These are phyloP conservation scores for Nymphaea thermarum DNA, from an alignment of 164 flowering plant species.

Conservation along the genomic window DNA sequence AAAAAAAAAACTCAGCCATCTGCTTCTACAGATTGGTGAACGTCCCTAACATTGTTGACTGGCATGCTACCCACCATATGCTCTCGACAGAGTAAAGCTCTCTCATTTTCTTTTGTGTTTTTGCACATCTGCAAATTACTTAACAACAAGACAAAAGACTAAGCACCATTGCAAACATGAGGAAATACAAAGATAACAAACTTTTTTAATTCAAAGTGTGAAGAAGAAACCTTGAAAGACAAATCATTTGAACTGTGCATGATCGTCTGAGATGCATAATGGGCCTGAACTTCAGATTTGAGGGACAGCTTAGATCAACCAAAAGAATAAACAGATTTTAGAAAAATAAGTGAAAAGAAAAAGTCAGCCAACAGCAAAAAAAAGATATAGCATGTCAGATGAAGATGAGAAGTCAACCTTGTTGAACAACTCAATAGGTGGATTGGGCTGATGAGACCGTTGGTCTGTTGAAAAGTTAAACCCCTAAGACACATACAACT, in stretches of 20 bases:
- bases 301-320: constrained; percentile 45
- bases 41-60: neutral
- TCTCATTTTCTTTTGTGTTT: neutral
- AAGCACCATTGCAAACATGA: neutral
- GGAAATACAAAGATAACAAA: neutral
- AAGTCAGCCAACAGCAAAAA: neutral
- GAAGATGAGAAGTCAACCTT: constrained; percentile 31
- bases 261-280: constrained; percentile 24
- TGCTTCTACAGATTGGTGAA: neutral
- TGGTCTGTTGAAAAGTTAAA: constrained; percentile 58
- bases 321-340: neutral
- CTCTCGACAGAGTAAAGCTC: neutral
- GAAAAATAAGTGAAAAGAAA: neutral
- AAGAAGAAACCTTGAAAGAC: constrained; percentile 28
- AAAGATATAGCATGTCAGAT: neutral
- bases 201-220: neutral
- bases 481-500: constrained; percentile 26
- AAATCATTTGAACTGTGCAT: constrained; percentile 12
- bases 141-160: neutral
- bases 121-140: neutral
- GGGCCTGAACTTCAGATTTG: constrained; percentile 40
- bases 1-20: neutral
- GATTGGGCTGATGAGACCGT: constrained; percentile 35
- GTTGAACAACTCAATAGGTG: constrained; percentile 67
- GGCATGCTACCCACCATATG: neutral